Conservation (phyloP, 345 rosid species). For the Lepidium africanum region DNA sequence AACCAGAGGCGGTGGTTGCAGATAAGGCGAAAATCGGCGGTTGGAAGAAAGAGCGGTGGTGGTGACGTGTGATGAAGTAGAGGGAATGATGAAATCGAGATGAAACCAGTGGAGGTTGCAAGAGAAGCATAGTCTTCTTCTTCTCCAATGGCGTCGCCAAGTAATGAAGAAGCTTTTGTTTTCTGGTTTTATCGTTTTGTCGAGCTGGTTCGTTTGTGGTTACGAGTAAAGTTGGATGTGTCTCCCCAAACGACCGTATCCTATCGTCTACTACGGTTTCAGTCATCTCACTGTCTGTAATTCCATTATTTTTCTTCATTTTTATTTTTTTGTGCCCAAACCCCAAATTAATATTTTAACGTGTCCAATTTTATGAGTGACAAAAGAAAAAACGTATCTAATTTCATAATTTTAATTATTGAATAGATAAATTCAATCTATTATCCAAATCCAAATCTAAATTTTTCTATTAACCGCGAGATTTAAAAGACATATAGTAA, state of each 20-base stretch:
- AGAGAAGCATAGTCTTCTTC: slow-evolving; percentile 35
- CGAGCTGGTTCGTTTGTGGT: not conserved
- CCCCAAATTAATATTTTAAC: no score
- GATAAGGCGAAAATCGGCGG: slow-evolving; percentile 20
- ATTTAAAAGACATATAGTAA: no score
- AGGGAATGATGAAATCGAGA: slow-evolving; percentile 43
- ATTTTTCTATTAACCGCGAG: no score
- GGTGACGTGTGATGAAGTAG: slow-evolving; percentile 29
- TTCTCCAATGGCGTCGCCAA: slow-evolving; percentile 16
- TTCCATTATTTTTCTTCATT: not conserved
- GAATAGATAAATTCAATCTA: no score
- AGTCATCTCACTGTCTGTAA: not conserved
- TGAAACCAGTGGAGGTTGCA: slow-evolving; percentile 43
- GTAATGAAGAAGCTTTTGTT: not conserved
- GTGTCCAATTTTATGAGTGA: no score
- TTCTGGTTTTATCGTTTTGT: not conserved
- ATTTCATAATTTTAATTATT: no score
- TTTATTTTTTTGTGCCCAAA: not conserved
- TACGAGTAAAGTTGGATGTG: not conserved
- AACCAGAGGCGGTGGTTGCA: slow-evolving; percentile 23
- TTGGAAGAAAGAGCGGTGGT: slow-evolving; percentile 28
- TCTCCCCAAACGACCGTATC: not conserved
- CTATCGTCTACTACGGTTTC: not conserved
- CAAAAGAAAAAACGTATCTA: no score
- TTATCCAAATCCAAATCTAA: no score